Percentiles rank a stretch among this genome's conserved stretches.
Conservation (phyloP, 305 asterid species). For the Solanum chacoense region DNA sequence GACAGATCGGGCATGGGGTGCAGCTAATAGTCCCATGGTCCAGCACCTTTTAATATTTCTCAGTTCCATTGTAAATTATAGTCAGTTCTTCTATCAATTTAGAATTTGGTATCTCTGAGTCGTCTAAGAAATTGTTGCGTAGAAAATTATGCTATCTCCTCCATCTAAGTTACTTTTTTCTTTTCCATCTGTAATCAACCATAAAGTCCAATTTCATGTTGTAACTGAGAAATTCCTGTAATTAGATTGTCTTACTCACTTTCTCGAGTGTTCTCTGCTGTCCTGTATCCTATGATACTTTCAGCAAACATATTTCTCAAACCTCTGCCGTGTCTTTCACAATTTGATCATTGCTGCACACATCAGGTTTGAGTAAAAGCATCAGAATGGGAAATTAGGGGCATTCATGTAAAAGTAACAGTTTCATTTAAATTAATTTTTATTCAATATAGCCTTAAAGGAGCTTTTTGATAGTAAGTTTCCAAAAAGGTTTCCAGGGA, state of each 20-base stretch:
- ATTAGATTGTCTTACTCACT: background rate
- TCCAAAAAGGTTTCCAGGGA: background rate
- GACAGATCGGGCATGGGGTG: background rate
- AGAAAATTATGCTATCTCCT: background rate
- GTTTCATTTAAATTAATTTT: background rate
- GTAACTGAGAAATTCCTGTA: background rate
- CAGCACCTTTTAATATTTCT: background rate
- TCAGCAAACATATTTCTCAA: background rate
- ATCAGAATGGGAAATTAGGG: background rate
- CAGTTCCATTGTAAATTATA: background rate
- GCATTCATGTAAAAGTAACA: background rate
- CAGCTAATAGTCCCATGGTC: background rate
- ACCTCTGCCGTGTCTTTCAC: background rate
- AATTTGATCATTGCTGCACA: background rate
- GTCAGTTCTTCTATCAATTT: background rate
- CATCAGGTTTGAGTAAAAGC: background rate
- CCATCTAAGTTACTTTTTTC: background rate
- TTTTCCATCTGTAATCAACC: background rate
- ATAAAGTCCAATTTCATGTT: background rate
- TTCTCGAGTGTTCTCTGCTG: background rate
- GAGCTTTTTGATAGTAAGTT: background rate
- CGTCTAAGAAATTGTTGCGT: background rate
- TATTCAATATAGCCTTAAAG: background rate
- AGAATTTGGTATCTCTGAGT: background rate
- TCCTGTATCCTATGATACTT: background rate